Percentiles rank a stretch among this genome's conserved stretches.
Evolutionary conservation across 768 basidiomycete genomes (phyloP).

Genomic region (Baorangia bicolor): DNA sequence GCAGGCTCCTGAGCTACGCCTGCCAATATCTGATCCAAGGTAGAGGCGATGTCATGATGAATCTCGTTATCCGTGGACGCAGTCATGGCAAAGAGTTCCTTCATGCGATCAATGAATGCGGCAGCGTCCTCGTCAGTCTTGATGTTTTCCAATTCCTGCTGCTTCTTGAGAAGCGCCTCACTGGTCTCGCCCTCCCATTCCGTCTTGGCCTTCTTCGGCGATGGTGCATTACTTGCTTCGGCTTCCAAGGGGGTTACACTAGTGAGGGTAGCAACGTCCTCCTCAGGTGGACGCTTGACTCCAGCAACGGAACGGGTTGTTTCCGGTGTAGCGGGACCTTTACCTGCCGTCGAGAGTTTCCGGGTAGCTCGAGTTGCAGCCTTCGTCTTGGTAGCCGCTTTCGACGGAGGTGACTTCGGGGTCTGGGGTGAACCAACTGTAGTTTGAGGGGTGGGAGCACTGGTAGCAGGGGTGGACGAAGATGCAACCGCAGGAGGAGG

Average conservation of each 20-base stretch:
- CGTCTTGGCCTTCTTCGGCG: constrained; percentile 69
- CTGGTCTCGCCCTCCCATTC: constrained; percentile 67
- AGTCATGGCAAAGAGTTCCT: constrained; percentile 57
- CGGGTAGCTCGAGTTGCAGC: constrained; percentile 21
- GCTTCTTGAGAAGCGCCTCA: constrained; percentile 44
- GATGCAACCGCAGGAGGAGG: constrained; percentile 46
- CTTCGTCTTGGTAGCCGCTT: constrained; percentile 48
- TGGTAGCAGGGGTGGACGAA: constrained; percentile 51
- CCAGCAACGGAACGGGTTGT: constrained; percentile 30
- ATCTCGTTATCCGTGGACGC: constrained; percentile 40
- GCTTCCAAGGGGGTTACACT: constrained; percentile 34
- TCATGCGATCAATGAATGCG: constrained; percentile 62
- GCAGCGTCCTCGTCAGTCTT: constrained; percentile 68
- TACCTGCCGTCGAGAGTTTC: constrained; percentile 33
- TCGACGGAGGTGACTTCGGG: constrained; percentile 70
- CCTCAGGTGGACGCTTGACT: constrained; percentile 37
- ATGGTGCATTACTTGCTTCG: constrained; percentile 48
- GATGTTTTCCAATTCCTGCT: constrained; percentile 43
- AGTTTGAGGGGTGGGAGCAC: constrained; percentile 40
- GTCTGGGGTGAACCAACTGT: constrained; percentile 57
- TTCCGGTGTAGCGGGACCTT: constrained; percentile 36
- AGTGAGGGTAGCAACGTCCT: constrained; percentile 31
- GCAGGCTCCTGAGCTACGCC: constrained; percentile 46
- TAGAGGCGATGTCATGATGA: constrained; percentile 52
- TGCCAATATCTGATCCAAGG: constrained; percentile 63